These are phyloP conservation scores for Buddleja alternifolia DNA, from an alignment of 257 asterid genomes.

Conservation along the genomic window DNA sequence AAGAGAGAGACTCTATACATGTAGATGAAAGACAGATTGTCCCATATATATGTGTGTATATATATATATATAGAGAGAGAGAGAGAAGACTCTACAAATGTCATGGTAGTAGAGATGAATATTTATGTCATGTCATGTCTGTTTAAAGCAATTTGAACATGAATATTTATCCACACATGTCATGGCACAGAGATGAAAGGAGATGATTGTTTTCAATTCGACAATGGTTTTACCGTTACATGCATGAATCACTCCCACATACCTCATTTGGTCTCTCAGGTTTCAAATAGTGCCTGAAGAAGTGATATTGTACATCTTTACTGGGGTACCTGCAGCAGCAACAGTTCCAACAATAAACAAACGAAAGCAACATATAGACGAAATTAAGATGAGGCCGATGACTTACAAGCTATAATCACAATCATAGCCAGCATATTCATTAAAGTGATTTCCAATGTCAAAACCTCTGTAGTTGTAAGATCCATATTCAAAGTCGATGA, in stretches of 20 bases:
- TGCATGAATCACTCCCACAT: slow-evolving; percentile 23
- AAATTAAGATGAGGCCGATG: slow-evolving; percentile 23
- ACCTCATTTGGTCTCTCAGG: slow-evolving; percentile 73
- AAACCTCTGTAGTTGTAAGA: slow-evolving; percentile 93
- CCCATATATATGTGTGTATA: too few relatives aligned
- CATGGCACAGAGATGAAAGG: slow-evolving; percentile 1
- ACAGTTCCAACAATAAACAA: slow-evolving; percentile 16
- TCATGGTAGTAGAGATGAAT: too few relatives aligned
- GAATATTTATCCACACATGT: not conserved
- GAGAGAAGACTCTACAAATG: too few relatives aligned
- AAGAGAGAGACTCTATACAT: too few relatives aligned
- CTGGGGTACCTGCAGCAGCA: slow-evolving; percentile 71
- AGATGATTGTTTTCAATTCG: not conserved
- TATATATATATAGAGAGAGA: too few relatives aligned
- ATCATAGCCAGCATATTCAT: slow-evolving; percentile 97
- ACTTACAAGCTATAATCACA: slow-evolving; percentile 89
- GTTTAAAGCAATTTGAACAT: too few relatives aligned
- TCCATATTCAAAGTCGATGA: slow-evolving; percentile 97
- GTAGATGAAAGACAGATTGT: too few relatives aligned
- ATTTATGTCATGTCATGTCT: too few relatives aligned
- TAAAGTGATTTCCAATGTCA: slow-evolving; percentile 98
- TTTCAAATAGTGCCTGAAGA: slow-evolving; percentile 81
- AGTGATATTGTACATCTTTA: slow-evolving; percentile 72
- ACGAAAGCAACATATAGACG: slow-evolving; percentile 10
- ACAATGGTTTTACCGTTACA: not conserved